These are phyloP conservation scores for Microascus cirrosus DNA, from an alignment of 2,329 filamentous ascomycete species.

Conservation along the genomic window DNA sequence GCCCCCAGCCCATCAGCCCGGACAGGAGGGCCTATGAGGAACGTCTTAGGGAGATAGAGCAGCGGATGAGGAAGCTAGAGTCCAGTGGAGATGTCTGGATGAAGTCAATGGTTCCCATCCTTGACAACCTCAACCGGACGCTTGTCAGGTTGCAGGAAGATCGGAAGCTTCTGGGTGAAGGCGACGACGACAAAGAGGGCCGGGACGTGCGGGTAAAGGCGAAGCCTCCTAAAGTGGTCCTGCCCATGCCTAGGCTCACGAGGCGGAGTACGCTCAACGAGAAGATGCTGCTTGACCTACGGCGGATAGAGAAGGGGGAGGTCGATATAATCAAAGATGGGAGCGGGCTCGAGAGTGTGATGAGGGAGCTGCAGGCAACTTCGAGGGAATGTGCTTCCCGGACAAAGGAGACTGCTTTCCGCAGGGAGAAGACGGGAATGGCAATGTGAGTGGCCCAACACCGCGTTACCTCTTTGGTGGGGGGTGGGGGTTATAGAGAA, in stretches of 20 bases:
- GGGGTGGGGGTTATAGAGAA: background rate
- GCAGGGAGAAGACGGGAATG: background rate
- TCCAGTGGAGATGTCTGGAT: slow-evolving; percentile 33
- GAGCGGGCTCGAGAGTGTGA: slow-evolving; percentile 30
- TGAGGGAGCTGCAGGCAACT: slow-evolving; percentile 27
- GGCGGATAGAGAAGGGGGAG: slow-evolving; percentile 8
- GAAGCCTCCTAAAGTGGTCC: background rate
- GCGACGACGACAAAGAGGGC: background rate
- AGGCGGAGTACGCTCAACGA: slow-evolving; percentile 15
- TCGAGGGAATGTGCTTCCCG: slow-evolving; percentile 8
- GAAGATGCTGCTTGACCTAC: slow-evolving; percentile 17
- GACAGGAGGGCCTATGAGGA: slow-evolving; percentile 18
- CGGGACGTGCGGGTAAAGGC: background rate
- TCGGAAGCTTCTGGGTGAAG: slow-evolving; percentile 3
- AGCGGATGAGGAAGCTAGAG: slow-evolving; percentile 32
- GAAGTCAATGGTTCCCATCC: slow-evolving; percentile 29
- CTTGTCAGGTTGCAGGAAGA: slow-evolving; percentile 14
- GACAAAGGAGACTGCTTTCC: background rate
- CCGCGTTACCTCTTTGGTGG: background rate
- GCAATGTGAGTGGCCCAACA: background rate
- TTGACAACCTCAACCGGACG: slow-evolving; percentile 29
- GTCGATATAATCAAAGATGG: slow-evolving; percentile 15
- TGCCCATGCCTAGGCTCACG: slow-evolving; percentile 10
- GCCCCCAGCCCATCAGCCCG: background rate
- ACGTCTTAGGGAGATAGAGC: slow-evolving; percentile 34